These are phyloP conservation scores for Trichoderma asperellum DNA, from an alignment of 2,329 filamentous ascomycete species.

Conservation along the genomic window DNA sequence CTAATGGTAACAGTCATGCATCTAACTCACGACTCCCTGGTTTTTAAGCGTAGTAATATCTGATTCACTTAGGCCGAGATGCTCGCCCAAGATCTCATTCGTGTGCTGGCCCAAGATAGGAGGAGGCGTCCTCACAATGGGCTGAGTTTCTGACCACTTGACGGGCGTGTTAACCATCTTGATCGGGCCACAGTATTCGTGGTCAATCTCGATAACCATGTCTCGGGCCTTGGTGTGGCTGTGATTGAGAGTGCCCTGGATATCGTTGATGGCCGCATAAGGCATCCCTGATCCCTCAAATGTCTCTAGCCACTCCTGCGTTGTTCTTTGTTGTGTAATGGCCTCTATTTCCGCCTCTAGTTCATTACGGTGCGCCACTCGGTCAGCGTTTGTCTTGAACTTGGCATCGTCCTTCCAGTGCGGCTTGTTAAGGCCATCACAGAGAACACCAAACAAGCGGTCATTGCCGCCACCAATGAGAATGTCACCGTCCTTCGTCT, in stretches of 20 bases:
- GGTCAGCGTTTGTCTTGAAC: constrained; percentile 63
- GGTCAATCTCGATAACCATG: constrained; percentile 90
- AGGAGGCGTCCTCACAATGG: constrained; percentile 75
- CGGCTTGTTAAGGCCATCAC: constrained; percentile 59
- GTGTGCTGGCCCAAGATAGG: constrained; percentile 89
- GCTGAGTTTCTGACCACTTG: constrained; percentile 85
- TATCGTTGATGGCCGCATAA: constrained; percentile 90
- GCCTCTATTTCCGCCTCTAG: constrained; percentile 80
- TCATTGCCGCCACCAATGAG: constrained; percentile 76
- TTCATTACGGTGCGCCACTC: constrained; percentile 72
- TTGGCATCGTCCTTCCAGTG: constrained; percentile 64
- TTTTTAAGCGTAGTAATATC: constrained; percentile 66
- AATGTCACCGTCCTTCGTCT: constrained; percentile 71
- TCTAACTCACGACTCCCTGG: constrained; percentile 66
- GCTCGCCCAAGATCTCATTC: constrained; percentile 68
- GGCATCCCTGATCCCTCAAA: constrained; percentile 93
- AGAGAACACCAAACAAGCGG: constrained; percentile 67
- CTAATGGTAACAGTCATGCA: background rate
- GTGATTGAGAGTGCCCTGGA: constrained; percentile 81
- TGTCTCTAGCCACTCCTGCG: constrained; percentile 81
- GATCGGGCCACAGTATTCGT: constrained; percentile 79
- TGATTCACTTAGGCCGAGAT: constrained; percentile 62
- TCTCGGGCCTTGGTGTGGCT: constrained; percentile 80
- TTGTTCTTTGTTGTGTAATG: constrained; percentile 76
- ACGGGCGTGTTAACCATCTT: constrained; percentile 93